phyloP scores from a whole-genome alignment of 768 basidiomycete species.

The Lepiota venenata region DNA sequence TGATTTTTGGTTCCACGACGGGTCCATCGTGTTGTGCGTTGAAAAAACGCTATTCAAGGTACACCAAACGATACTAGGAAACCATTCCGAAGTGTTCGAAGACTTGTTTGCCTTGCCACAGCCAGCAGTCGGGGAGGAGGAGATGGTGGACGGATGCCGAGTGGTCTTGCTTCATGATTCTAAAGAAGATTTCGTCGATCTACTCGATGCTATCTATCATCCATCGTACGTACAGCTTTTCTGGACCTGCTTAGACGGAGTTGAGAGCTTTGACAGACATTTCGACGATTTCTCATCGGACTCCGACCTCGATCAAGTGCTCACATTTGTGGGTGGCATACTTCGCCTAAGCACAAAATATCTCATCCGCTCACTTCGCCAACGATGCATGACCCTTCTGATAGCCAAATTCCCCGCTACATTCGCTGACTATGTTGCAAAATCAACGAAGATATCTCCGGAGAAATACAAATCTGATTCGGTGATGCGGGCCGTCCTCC shows the following conservation, averaged over 20 bases:
- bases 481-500: slow-evolving; percentile 39
- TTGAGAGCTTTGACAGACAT: slow-evolving; percentile 22
- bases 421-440: slow-evolving; percentile 32
- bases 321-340: slow-evolving; percentile 46
- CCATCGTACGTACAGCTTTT: slow-evolving; percentile 34
- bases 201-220: slow-evolving; percentile 51
- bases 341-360: slow-evolving; percentile 67
- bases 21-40: slow-evolving; percentile 40
- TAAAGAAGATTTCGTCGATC: slow-evolving; percentile 42
- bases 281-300: slow-evolving; percentile 31
- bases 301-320: slow-evolving; percentile 41
- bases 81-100: slow-evolving; percentile 64
- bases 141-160: slow-evolving; percentile 45
- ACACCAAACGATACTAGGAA: slow-evolving; percentile 41
- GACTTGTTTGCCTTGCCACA: slow-evolving; percentile 60
- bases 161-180: slow-evolving; percentile 48
- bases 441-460: slow-evolving; percentile 16
- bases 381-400: slow-evolving; percentile 48
- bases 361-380: slow-evolving; percentile 47
- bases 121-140: slow-evolving; percentile 29
- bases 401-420: slow-evolving; percentile 36
- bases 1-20: slow-evolving; percentile 44
- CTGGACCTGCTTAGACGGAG: not conserved
- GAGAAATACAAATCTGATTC: slow-evolving; percentile 35
- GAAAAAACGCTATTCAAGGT: slow-evolving; percentile 38